These are phyloP conservation scores for Boletellus deceptivus DNA, from an alignment of 1,284 basidiomycete genomes.

Conservation along the genomic window DNA sequence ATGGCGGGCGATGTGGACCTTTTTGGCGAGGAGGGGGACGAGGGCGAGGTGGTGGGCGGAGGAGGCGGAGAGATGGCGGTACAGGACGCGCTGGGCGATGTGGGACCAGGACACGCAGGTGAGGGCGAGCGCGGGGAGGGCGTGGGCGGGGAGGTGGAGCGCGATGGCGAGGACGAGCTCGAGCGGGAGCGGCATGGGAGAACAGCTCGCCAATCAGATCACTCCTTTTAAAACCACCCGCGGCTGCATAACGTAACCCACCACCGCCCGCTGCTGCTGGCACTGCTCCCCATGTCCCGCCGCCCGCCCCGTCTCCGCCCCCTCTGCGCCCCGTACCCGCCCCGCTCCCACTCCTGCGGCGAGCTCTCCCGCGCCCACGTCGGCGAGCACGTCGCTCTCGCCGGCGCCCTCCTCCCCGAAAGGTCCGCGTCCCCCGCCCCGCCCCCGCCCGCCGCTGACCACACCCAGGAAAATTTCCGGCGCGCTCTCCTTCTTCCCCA, in stretches of 20 bases:
- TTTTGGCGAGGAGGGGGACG: slow-evolving; percentile 52
- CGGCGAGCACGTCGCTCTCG: slow-evolving; percentile 62
- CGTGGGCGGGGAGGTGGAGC: slow-evolving; percentile 32
- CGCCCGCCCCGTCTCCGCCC: not conserved
- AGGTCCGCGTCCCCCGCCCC: slow-evolving; percentile 48
- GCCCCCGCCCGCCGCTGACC: not conserved
- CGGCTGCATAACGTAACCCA: slow-evolving; percentile 11
- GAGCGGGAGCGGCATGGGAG: slow-evolving; percentile 41
- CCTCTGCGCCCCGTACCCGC: slow-evolving; percentile 52
- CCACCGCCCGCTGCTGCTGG: slow-evolving; percentile 3
- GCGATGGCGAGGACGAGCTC: slow-evolving; percentile 55
- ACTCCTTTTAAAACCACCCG: too few species aligned
- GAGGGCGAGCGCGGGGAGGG: slow-evolving; percentile 48
- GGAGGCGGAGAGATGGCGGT: slow-evolving; percentile 52
- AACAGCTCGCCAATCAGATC: too few species aligned
- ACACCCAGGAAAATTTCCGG: slow-evolving; percentile 60
- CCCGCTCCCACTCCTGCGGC: slow-evolving; percentile 65
- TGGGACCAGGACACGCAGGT: slow-evolving; percentile 43
- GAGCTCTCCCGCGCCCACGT: slow-evolving; percentile 54
- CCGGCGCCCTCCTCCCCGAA: slow-evolving; percentile 76
- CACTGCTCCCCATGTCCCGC: slow-evolving; percentile 2
- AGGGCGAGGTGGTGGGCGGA: slow-evolving; percentile 45
- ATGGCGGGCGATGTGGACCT: slow-evolving; percentile 50
- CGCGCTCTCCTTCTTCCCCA: slow-evolving; percentile 72
- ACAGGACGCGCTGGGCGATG: slow-evolving; percentile 59